Percentiles rank a stretch among this genome's conserved stretches.
These are phyloP conservation scores for Penicillium paneum DNA, from an alignment of 2,329 filamentous ascomycete genomes.

Conservation along the genomic window DNA sequence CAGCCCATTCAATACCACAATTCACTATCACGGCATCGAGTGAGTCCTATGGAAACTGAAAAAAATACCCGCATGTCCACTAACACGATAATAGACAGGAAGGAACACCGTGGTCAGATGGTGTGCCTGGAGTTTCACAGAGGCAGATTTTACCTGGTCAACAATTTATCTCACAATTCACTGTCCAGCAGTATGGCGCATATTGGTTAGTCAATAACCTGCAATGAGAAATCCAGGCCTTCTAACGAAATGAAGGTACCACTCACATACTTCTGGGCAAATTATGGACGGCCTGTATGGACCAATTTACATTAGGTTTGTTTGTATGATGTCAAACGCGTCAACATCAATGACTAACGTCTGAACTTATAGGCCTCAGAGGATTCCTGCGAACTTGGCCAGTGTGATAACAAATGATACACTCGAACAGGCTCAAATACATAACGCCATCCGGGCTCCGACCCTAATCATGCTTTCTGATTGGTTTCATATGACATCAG, in stretches of 20 bases:
- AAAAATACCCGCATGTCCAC: no score
- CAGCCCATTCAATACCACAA: slow-evolving; percentile 22
- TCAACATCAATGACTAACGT: no score
- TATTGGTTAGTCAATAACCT: slow-evolving; percentile 38
- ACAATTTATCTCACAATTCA: slow-evolving; percentile 51
- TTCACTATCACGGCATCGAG: slow-evolving; percentile 34
- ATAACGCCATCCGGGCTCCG: slow-evolving; percentile 23
- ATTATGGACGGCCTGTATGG: slow-evolving; percentile 59
- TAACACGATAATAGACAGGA: slow-evolving; percentile 30
- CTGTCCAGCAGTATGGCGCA: slow-evolving; percentile 52
- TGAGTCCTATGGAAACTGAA: background rate
- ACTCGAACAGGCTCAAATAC: slow-evolving; percentile 48
- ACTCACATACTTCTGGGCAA: slow-evolving; percentile 53
- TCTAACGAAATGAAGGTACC: slow-evolving; percentile 44
- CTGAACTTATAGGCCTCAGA: background rate
- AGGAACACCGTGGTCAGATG: slow-evolving; percentile 56
- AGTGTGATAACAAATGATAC: slow-evolving; percentile 20
- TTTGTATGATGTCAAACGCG: no score
- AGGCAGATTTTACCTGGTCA: slow-evolving; percentile 48
- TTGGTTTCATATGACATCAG: slow-evolving; percentile 53
- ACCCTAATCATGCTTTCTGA: slow-evolving; percentile 53
- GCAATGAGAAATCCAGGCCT: no score
- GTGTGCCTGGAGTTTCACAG: slow-evolving; percentile 55
- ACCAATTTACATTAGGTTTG: slow-evolving; percentile 46
- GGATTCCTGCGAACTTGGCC: background rate